These are phyloP conservation scores for Psilocybe azurescens DNA, from an alignment of 768 basidiomycete species.

Conservation along the genomic window DNA sequence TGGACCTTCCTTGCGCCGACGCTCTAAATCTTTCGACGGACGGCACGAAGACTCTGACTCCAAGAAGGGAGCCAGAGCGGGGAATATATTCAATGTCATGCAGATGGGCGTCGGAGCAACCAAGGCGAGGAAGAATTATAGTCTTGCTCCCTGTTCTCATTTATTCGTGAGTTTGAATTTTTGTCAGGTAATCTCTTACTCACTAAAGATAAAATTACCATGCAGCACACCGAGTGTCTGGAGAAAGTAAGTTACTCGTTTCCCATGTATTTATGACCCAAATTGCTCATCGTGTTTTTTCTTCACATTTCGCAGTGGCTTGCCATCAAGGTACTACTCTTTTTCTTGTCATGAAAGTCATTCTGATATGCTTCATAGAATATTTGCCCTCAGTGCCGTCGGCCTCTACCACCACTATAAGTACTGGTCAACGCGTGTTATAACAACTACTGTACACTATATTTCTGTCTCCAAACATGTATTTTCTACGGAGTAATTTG, in stretches of 20 bases:
- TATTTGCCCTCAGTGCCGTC: conserved; percentile 90
- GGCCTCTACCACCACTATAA: conserved; percentile 82
- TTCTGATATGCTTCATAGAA: conserved; percentile 50
- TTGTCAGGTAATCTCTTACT: not conserved
- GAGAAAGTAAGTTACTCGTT: conserved; percentile 58
- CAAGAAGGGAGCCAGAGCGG: conserved; percentile 30
- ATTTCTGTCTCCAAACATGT: too few relatives aligned
- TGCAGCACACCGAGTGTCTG: conserved; percentile 85
- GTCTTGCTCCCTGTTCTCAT: conserved; percentile 89
- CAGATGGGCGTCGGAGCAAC: conserved; percentile 49
- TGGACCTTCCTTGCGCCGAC: conserved; percentile 44
- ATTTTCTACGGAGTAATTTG: not conserved
- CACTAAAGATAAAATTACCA: not conserved
- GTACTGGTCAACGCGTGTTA: not conserved
- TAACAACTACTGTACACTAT: too few relatives aligned
- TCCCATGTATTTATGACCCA: not conserved
- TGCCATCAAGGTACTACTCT: conserved; percentile 65
- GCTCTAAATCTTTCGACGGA: conserved; percentile 38
- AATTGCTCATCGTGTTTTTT: conserved; percentile 17
- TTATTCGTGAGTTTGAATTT: conserved; percentile 67
- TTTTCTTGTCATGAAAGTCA: conserved; percentile 5
- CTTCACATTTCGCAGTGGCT: conserved; percentile 57
- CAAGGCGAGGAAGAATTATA: conserved; percentile 69
- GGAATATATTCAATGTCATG: conserved; percentile 46
- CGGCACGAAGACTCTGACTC: conserved; percentile 28